A percentile compares a stretch with the other conserved stretches of the same genome.
These are phyloP conservation scores for Lasiosphaeris hirsuta DNA, from an alignment of 495 filamentous ascomycete genomes.

Conservation along the genomic window DNA sequence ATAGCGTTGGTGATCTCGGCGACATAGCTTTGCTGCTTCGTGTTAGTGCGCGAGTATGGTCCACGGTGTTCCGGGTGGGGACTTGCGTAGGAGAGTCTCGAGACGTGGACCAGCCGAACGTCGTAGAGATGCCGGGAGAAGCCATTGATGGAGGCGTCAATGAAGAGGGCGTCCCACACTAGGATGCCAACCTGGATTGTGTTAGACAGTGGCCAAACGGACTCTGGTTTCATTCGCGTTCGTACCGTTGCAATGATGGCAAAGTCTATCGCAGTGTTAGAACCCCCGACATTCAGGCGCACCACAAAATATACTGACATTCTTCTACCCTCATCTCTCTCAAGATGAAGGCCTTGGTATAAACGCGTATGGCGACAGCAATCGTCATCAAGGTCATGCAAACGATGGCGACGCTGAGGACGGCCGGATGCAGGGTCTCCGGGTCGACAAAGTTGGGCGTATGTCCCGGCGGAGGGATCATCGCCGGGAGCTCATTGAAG, in stretches of 20 bases:
- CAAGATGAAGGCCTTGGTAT: conserved; percentile 20
- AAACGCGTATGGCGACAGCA: conserved; percentile 19
- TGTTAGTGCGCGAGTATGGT: not conserved
- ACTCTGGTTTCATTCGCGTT: too few relatives aligned
- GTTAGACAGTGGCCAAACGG: not conserved
- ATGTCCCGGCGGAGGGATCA: conserved; percentile 24
- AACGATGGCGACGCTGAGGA: conserved; percentile 18
- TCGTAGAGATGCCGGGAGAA: conserved; percentile 27
- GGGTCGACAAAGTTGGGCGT: conserved; percentile 23
- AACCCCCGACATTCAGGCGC: too few relatives aligned
- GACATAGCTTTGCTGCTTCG: conserved; percentile 18
- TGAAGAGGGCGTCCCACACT: conserved; percentile 24
- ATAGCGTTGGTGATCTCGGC: conserved; percentile 25
- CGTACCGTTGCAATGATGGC: conserved; percentile 17
- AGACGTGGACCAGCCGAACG: conserved; percentile 16
- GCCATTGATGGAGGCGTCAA: conserved; percentile 19
- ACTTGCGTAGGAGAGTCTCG: conserved; percentile 16
- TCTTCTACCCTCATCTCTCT: conserved; percentile 22
- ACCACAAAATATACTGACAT: conserved; percentile 6
- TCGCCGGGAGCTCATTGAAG: conserved; percentile 19
- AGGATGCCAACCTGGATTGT: conserved; percentile 20
- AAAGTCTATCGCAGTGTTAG: conserved; percentile 1
- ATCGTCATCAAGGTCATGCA: conserved; percentile 19
- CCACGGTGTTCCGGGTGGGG: not conserved
- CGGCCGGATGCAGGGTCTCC: conserved; percentile 14